Evolutionary conservation across 108 stramenopile species (phyloP).

Genomic region (Nitzschia sp.): DNA sequence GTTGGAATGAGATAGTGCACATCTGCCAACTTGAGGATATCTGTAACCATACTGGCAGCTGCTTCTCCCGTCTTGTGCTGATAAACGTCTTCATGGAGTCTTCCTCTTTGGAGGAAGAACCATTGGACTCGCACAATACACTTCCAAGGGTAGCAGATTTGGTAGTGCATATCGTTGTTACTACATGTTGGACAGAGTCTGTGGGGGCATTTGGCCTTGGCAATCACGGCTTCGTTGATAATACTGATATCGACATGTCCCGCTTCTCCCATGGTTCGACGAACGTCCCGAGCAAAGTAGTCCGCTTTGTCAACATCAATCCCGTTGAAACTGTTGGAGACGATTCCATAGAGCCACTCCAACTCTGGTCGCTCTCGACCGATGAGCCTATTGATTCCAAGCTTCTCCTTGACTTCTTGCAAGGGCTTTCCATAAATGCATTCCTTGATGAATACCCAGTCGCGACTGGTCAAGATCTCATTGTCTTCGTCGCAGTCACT

Average conservation of each 20-base stretch:
- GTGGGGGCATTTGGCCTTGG: slow-evolving; percentile 54
- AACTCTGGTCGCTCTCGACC: slow-evolving; percentile 49
- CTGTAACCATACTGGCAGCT: slow-evolving; percentile 70
- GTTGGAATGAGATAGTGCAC: slow-evolving; percentile 48
- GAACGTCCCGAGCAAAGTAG: slow-evolving; percentile 85
- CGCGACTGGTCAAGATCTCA: slow-evolving; percentile 68
- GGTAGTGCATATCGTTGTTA: slow-evolving; percentile 46
- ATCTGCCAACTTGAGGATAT: slow-evolving; percentile 75
- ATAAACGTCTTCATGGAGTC: slow-evolving; percentile 79
- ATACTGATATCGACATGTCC: slow-evolving; percentile 53
- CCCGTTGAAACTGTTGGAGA: slow-evolving; percentile 84
- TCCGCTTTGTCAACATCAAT: slow-evolving; percentile 95
- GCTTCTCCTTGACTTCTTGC: not conserved
- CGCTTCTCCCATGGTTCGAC: slow-evolving; percentile 34
- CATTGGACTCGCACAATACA: slow-evolving; percentile 49
- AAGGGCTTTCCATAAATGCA: slow-evolving; percentile 41
- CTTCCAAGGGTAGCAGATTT: slow-evolving; percentile 90
- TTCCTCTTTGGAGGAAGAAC: slow-evolving; percentile 74
- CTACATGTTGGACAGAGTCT: slow-evolving; percentile 36
- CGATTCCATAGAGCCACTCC: slow-evolving; percentile 92
- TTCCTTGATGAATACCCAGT: slow-evolving; percentile 86
- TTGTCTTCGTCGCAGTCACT: slow-evolving; percentile 31
- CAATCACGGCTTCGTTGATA: slow-evolving; percentile 71
- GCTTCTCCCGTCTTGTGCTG: slow-evolving; percentile 78
- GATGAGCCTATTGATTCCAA: slow-evolving; percentile 25